Base-by-base conservation (phyloP, 768 basidiomycete genomes). In the Piloderma croceum region DNA sequence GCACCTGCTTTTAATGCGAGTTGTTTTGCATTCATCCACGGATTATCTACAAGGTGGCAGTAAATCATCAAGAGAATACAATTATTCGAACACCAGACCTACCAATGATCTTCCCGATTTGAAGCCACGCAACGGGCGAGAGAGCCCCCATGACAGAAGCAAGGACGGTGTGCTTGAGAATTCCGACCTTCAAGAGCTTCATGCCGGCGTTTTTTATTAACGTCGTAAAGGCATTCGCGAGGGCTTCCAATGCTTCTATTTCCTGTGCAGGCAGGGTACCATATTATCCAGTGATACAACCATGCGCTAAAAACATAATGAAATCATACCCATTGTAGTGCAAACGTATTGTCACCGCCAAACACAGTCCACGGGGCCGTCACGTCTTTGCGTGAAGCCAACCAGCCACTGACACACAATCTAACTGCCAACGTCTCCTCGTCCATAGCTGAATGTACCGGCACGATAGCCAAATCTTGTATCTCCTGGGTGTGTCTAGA, bases 331-430 rank as follows among this genome's bases (percentile, higher is more conserved):
- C 77, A 79, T 60, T 71, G 73, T 40, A 80, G 53, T 4, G 76
- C 76, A 49, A 68, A 74, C 1, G 75, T 76, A 44, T 78, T 74
- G 38, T 76, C 69, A 10, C 53, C 64, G 5, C 47, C 50, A 45
- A 76, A 73, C 3, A 76, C 56, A 3, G 60, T 67, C 77, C 77
- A 79, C 2, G 77, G 76, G 4, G 63, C 66, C 4, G 61, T 64
- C 18, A 78, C 70, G 47, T 78, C 75, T 5, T 64, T 62, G 21
- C 50, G 56, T 7, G 61, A 52, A 6, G 58, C 51, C 24, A 78
- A 50, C 77, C 77, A 80, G 5, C 77, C 77, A 42, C 73, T 76
- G 10, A 76, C 64, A 46, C 77, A 78, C 17, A 80, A 46, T 31
- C 73, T 58, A 3, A 76, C 71, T 0, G 65, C 73, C 27, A 80